Evolutionary conservation across 2,329 filamentous ascomycete species (phyloP), one percentile per base, ranked within the genome.

Genomic region (Fusarium subtropicale): DNA sequence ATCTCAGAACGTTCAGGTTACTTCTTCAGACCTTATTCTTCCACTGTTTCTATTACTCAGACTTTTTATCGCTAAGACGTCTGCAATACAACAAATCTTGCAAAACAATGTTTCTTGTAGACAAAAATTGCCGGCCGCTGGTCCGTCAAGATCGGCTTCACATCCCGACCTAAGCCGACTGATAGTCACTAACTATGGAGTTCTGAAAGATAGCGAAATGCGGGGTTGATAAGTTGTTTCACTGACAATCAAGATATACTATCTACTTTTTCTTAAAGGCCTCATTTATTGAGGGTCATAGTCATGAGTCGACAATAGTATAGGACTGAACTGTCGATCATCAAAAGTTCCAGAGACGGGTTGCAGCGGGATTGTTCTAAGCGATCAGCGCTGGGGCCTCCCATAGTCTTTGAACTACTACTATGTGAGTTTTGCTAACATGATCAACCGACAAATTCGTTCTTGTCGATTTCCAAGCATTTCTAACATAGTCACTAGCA

Each of bases 41-140:
- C 30, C 18, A 7, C 13, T 20, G n/a, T 15, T 6, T 16, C 34
- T 9, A 28, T 30, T 2, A 8, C 22, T 24, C 18, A 28, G 15
- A 30, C 18, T 12, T 20, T 39, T n/a, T 20, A 22, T 41, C 8
- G n/a, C 26, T 16, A 13, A 28, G 13, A 1, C 18, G 7, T 26
- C 2, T 26, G 15, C 16, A 13, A 20, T 38, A 24, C 33, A 28
- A 26, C 22, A n/a, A 5, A 15, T 16, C 18, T 18, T 12, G 8
- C 6, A 16, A 13, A 20, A 16, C 12, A 11, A 13, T 18, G 15
- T 22, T 16, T 4, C 13, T 34, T 20, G 15, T n/a, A 38, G 16
- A 22, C 9, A 63, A 50, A 9, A 39, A 46, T 10, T 12, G 83
- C 89, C 89, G 80, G 60, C 24, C 20, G 20, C 20, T 15, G 26